A percentile compares a stretch with the other conserved stretches of the same genome.
phyloP scores from a whole-genome alignment of 495 filamentous ascomycete genomes.

The Margaritispora aquatica region DNA sequence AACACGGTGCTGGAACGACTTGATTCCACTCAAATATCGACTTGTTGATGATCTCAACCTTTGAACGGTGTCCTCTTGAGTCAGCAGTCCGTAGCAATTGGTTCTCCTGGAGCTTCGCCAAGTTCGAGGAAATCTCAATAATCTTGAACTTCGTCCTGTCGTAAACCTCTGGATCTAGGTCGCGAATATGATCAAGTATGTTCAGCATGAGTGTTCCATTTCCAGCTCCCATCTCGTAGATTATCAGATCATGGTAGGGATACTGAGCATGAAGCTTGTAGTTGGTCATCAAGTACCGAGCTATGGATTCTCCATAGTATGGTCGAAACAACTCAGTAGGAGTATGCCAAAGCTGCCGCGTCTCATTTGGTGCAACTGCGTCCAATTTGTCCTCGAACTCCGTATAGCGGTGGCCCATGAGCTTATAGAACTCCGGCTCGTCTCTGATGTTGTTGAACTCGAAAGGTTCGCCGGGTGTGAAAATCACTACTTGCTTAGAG shows the following conservation, averaged over 20 bases:
- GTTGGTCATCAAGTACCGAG: constrained; percentile 87
- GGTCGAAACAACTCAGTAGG: constrained; percentile 95
- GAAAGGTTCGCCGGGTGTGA: constrained; percentile 89
- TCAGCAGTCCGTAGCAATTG: constrained; percentile 60
- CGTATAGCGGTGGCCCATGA: constrained; percentile 73
- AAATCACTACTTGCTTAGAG: constrained; percentile 94
- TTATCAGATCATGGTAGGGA: constrained; percentile 93
- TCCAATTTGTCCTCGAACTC: constrained; percentile 89
- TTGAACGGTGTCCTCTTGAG: constrained; percentile 66
- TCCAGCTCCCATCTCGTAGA: constrained; percentile 98
- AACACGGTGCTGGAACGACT: constrained; percentile 84
- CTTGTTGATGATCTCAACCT: constrained; percentile 88
- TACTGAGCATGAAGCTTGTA: constrained; percentile 89
- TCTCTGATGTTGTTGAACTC: constrained; percentile 74
- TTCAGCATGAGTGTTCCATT: constrained; percentile 98
- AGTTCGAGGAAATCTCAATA: constrained; percentile 82
- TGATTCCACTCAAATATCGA: constrained; percentile 92
- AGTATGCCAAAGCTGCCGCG: constrained; percentile 95
- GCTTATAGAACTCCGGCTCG: constrained; percentile 72
- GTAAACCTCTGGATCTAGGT: constrained; percentile 85
- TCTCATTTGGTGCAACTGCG: constrained; percentile 54
- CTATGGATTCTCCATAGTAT: constrained; percentile 95
- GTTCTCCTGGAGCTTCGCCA: constrained; percentile 70
- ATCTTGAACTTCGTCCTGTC: constrained; percentile 88
- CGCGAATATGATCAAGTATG: constrained; percentile 92